Evolutionary conservation across 2,329 filamentous ascomycete species (phyloP).

Genomic region (Ambrosiella xylebori): DNA sequence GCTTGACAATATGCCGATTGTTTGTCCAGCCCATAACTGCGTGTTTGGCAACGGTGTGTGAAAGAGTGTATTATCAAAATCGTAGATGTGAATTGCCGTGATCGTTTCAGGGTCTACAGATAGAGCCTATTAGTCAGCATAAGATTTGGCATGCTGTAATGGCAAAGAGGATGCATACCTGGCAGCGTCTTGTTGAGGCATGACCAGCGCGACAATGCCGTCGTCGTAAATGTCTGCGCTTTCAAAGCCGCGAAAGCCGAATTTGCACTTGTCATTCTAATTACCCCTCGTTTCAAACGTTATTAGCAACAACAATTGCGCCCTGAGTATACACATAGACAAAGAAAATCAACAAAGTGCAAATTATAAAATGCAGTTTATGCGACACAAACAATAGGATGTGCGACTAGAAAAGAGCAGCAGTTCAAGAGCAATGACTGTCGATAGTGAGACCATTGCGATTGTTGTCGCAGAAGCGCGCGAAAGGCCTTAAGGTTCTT

Average conservation of each 20-base stretch:
- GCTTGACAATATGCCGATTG: constrained; percentile 58
- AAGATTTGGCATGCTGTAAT: neutral
- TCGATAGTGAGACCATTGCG: neutral
- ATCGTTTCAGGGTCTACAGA: constrained; percentile 44
- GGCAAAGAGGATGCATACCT: neutral
- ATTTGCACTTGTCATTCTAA: too few species aligned
- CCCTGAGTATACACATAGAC: too few species aligned
- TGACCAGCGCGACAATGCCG: constrained; percentile 11
- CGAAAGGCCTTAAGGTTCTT: neutral
- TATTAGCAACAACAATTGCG: too few species aligned
- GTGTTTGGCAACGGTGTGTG: constrained; percentile 77
- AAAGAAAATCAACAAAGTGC: too few species aligned
- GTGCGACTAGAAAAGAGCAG: too few species aligned
- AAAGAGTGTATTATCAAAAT: constrained; percentile 97
- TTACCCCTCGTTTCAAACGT: too few species aligned
- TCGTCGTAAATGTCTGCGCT: constrained; percentile 9
- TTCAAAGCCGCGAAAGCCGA: constrained; percentile 11
- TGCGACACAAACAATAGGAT: too few species aligned
- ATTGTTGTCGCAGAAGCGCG: neutral
- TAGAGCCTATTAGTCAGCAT: neutral
- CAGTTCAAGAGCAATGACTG: too few species aligned
- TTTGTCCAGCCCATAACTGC: constrained; percentile 66
- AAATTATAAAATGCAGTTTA: too few species aligned
- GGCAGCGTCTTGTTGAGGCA: constrained; percentile 8
- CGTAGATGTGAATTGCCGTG: constrained; percentile 76